These are phyloP conservation scores for Pichiaceae sp. DNA, from an alignment of 1,139 yeast species.

Conservation along the genomic window DNA sequence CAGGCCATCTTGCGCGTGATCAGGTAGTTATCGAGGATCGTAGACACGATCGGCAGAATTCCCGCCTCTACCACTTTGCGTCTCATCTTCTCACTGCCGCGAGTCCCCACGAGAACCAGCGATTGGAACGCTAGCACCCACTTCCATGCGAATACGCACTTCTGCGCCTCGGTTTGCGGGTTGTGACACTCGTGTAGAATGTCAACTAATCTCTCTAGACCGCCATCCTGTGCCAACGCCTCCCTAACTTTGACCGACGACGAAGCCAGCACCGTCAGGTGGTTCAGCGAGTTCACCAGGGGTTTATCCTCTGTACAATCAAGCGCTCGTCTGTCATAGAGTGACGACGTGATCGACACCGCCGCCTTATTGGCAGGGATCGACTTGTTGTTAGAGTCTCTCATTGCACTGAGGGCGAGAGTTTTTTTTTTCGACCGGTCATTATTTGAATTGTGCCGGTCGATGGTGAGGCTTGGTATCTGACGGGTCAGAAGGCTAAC, in stretches of 20 bases:
- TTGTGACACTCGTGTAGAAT: conserved; percentile 75
- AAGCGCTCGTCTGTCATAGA: conserved; percentile 86
- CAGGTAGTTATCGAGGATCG: conserved; percentile 77
- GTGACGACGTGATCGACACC: conserved; percentile 76
- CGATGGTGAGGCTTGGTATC: too few relatives aligned
- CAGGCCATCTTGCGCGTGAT: conserved; percentile 13
- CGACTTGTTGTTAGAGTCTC: conserved; percentile 83
- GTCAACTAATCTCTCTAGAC: conserved; percentile 78
- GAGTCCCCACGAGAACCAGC: conserved; percentile 79
- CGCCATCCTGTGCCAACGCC: conserved; percentile 83
- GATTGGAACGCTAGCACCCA: conserved; percentile 96
- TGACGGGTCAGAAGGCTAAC: too few relatives aligned
- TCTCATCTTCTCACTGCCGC: conserved; percentile 84
- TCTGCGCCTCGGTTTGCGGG: conserved; percentile 35
- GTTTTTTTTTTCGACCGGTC: not conserved
- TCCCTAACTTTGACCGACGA: conserved; percentile 87
- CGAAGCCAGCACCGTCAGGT: conserved; percentile 77
- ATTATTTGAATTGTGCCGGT: too few relatives aligned
- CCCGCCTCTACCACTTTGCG: conserved; percentile 89
- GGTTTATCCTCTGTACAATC: conserved; percentile 90
- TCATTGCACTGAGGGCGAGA: conserved; percentile 38
- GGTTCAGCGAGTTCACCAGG: conserved; percentile 82
- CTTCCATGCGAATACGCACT: conserved; percentile 64
- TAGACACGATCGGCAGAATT: conserved; percentile 81
- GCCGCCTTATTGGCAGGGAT: conserved; percentile 80